phyloP scores from a whole-genome alignment of 2,329 filamentous ascomycete genomes.

The Calonectria multiphialidica region DNA sequence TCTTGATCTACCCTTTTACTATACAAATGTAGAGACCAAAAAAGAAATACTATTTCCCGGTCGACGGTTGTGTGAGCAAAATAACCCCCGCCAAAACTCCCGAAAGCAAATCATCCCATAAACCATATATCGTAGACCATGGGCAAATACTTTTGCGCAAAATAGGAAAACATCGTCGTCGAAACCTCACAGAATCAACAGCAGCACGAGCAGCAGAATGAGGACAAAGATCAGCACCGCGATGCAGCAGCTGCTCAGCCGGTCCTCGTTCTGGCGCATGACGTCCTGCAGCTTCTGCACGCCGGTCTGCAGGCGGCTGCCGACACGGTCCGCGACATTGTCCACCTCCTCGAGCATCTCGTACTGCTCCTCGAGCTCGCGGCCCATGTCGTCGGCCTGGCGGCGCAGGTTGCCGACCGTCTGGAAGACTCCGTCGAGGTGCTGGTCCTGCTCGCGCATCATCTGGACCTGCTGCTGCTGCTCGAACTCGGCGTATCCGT shows the following conservation, averaged over 20 bases:
- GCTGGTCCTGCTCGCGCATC: conserved; percentile 94
- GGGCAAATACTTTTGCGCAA: conserved; percentile 3
- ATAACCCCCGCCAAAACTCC: conserved; percentile 35
- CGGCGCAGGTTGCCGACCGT: conserved; percentile 91
- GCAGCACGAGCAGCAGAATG: conserved; percentile 85
- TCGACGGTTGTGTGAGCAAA: conserved; percentile 22
- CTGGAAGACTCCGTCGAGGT: conserved; percentile 90
- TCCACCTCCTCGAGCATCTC: conserved; percentile 92
- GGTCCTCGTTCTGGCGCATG: conserved; percentile 91
- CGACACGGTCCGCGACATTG: conserved; percentile 85
- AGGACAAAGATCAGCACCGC: conserved; percentile 88
- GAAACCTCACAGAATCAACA: conserved; percentile 69
- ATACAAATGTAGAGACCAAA: conserved; percentile 37
- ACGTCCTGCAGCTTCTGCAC: conserved; percentile 89
- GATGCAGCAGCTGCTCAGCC: conserved; percentile 90
- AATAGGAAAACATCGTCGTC: neutral
- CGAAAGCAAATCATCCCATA: conserved; percentile 21
- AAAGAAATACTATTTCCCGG: conserved; percentile 24
- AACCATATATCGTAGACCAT: conserved; percentile 21
- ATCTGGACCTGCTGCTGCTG: conserved; percentile 91
- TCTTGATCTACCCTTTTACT: conserved; percentile 42
- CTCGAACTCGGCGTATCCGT: conserved; percentile 84
- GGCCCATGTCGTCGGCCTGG: conserved; percentile 95
- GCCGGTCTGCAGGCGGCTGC: conserved; percentile 85
- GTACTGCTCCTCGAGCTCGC: conserved; percentile 94